Evolutionary conservation across 768 basidiomycete genomes (phyloP).

Genomic region (Tulasnella sp.): DNA sequence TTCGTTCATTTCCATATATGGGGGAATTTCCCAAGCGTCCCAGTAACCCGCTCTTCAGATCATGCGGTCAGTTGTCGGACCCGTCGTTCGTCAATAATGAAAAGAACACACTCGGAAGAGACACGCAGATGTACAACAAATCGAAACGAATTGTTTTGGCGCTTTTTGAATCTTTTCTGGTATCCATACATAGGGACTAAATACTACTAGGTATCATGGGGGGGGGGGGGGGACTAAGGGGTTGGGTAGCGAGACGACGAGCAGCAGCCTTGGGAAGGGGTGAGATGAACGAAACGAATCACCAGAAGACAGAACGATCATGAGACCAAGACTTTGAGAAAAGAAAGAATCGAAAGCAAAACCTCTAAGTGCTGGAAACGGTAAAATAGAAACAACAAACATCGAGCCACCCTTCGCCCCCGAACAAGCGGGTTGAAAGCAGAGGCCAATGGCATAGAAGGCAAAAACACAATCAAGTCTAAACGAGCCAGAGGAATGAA

Average conservation of each 20-base stretch:
- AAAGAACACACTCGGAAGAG: neutral
- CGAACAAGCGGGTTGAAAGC: neutral
- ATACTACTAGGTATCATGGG: neutral
- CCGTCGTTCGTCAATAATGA: neutral
- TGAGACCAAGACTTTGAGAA: neutral
- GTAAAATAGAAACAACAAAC: neutral
- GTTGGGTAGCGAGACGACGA: neutral
- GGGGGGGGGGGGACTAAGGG: neutral
- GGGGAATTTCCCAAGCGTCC: neutral
- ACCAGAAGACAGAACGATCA: neutral
- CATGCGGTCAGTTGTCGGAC: neutral
- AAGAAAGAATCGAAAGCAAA: neutral
- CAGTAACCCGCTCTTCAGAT: neutral
- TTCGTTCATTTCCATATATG: neutral
- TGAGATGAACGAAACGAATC: neutral
- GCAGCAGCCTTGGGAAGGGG: neutral
- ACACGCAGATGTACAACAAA: neutral
- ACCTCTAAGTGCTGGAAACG: neutral
- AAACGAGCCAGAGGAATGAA: neutral
- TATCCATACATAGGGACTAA: neutral
- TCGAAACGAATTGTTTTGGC: neutral
- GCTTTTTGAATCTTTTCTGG: too few relatives aligned
- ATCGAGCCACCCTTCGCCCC: neutral
- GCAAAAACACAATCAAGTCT: neutral
- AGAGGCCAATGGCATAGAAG: neutral